Evolutionary conservation across 805 yeast genomes (phyloP).

Genomic region (Yarrowia sp.): DNA sequence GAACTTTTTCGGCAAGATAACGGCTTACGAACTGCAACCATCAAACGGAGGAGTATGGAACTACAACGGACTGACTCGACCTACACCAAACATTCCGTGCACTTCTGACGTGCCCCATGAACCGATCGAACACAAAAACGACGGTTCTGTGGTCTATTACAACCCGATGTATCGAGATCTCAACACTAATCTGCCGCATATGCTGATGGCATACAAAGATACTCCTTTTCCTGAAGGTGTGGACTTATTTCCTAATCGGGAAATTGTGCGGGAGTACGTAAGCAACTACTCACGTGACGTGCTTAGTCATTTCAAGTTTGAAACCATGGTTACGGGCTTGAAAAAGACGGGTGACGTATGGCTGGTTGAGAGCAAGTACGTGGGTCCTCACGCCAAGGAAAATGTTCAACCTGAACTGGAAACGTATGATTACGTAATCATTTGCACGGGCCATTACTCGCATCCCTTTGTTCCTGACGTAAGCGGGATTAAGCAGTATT

Average conservation of each 20-base stretch:
- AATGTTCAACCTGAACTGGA: conserved; percentile 12
- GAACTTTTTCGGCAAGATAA: conserved; percentile 42
- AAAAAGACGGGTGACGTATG: conserved; percentile 43
- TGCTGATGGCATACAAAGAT: conserved; percentile 63
- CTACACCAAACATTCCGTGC: conserved; percentile 39
- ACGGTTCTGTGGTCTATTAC: conserved; percentile 43
- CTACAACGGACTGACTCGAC: conserved; percentile 41
- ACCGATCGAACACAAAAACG: conserved; percentile 29
- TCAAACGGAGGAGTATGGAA: conserved; percentile 80
- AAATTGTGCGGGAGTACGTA: conserved; percentile 62
- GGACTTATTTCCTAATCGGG: conserved; percentile 58
- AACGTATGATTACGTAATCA: conserved; percentile 57
- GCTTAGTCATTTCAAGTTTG: conserved; percentile 44
- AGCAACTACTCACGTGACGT: conserved; percentile 51
- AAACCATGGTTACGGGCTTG: conserved; percentile 50
- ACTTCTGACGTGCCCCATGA: conserved; percentile 35
- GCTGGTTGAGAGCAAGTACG: conserved; percentile 43
- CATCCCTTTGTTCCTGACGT: conserved; percentile 59
- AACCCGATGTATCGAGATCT: conserved; percentile 61
- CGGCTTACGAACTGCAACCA: conserved; percentile 62
- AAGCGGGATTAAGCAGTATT: conserved; percentile 53
- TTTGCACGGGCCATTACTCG: conserved; percentile 65
- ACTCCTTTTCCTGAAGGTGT: conserved; percentile 48
- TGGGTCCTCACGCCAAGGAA: conserved; percentile 9
- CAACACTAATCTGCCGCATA: conserved; percentile 67